A percentile compares a stretch with the other conserved stretches of the same genome.
These are phyloP conservation scores for Mycena chlorophos DNA, from an alignment of 768 basidiomycete species.

Conservation along the genomic window DNA sequence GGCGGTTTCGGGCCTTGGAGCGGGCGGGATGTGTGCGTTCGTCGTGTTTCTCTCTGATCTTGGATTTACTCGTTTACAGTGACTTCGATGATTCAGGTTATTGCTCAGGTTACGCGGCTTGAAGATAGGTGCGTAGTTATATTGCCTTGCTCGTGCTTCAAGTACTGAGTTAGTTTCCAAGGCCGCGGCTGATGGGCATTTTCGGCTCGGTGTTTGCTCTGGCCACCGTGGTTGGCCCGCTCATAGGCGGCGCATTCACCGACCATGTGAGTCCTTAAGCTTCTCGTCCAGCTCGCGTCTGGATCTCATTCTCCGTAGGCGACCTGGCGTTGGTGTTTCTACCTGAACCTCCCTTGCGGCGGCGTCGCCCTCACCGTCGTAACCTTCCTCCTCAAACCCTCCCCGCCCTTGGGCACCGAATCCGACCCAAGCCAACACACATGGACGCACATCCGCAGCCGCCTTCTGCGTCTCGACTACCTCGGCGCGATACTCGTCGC, in stretches of 20 bases:
- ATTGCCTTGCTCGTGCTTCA: too few species aligned
- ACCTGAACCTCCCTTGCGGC: slow-evolving; percentile 5
- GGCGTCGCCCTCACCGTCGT: slow-evolving; percentile 6
- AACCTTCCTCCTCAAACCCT: slow-evolving; percentile 3
- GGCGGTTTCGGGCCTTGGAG: background rate
- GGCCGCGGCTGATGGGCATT: too few species aligned
- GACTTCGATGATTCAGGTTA: background rate
- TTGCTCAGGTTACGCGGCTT: background rate
- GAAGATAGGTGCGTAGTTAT: background rate
- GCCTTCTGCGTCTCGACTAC: slow-evolving; percentile 34
- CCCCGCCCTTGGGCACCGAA: slow-evolving; percentile 1
- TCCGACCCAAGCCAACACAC: background rate
- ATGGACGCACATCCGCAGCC: background rate
- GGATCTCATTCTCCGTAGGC: background rate
- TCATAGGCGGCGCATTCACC: background rate
- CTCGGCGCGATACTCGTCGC: slow-evolving; percentile 38
- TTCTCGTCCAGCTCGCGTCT: background rate
- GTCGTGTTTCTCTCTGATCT: background rate
- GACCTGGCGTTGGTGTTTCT: background rate
- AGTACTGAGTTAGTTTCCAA: too few species aligned
- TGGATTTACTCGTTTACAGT: background rate
- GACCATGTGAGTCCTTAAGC: background rate
- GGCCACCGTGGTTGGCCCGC: background rate
- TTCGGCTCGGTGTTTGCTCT: background rate
- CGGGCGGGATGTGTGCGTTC: background rate